These are phyloP conservation scores for Ceratopteris richardii DNA, from an alignment of 75 land plant species.

Conservation along the genomic window DNA sequence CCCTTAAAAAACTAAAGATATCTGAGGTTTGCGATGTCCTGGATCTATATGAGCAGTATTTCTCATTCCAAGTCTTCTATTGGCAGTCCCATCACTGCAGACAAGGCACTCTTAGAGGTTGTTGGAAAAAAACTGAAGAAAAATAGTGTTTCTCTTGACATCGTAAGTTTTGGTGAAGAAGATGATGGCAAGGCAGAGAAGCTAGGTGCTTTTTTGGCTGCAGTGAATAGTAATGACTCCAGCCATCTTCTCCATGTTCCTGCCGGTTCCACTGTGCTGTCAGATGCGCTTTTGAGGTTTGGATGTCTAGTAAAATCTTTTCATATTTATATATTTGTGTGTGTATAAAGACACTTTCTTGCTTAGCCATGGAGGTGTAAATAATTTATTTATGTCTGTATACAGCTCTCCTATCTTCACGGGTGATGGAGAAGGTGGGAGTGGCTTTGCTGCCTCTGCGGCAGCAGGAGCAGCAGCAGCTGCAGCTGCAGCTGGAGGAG, in stretches of 20 bases:
- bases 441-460: constrained; percentile 86
- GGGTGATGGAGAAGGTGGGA: constrained; percentile 92
- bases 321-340: too few relatives aligned
- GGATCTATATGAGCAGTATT: too few relatives aligned
- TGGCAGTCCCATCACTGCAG: constrained; percentile 64
- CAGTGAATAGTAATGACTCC: constrained; percentile 80
- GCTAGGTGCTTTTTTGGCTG: constrained; percentile 62
- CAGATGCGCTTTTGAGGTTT: constrained; percentile 54
- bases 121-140: constrained; percentile 90
- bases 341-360: background rate
- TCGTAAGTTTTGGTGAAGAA: constrained; percentile 84
- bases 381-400: too few relatives aligned
- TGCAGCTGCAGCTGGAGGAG: constrained; percentile 81
- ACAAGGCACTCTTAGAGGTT: constrained; percentile 67
- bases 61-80: too few relatives aligned
- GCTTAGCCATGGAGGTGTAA: too few relatives aligned
- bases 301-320: constrained; percentile 26
- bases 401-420: constrained; percentile 88
- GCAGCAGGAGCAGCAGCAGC: constrained; percentile 63
- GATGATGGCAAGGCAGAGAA: constrained; percentile 82
- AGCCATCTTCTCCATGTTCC: constrained; percentile 93
- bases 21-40: too few relatives aligned
- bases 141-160: constrained; percentile 87
- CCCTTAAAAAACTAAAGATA: too few relatives aligned
- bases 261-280: constrained; percentile 59